Evolutionary conservation across 2,329 filamentous ascomycete species (phyloP).

Genomic region (Diaporthe australafricana): DNA sequence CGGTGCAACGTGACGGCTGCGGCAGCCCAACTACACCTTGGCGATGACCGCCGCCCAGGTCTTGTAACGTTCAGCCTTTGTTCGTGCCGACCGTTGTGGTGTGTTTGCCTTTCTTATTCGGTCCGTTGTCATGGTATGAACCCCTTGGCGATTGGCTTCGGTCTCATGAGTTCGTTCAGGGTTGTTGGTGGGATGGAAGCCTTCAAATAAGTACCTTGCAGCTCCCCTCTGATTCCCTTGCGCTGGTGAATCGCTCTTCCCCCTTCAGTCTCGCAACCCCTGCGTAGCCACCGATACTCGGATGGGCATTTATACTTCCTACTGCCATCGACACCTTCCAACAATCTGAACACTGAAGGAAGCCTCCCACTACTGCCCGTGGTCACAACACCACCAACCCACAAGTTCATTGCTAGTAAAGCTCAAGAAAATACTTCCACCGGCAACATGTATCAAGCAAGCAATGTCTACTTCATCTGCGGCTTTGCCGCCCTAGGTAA

Average conservation of each 20-base stretch:
- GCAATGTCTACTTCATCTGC: slow-evolving; percentile 71
- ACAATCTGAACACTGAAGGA: background rate
- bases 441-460: slow-evolving; percentile 54
- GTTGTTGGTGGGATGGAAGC: background rate
- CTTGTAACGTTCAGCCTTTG: slow-evolving; percentile 14
- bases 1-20: slow-evolving; percentile 20
- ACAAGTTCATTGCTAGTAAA: too few relatives aligned
- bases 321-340: background rate
- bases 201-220: slow-evolving; percentile 24
- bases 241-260: background rate
- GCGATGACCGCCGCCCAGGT: slow-evolving; percentile 22
- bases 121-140: slow-evolving; percentile 17
- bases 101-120: slow-evolving; percentile 15
- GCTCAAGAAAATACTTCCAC: background rate
- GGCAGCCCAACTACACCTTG: slow-evolving; percentile 20
- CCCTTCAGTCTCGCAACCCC: background rate
- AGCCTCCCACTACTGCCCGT: background rate
- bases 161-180: background rate
- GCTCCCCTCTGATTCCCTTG: background rate
- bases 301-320: background rate
- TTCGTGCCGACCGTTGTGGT: slow-evolving; percentile 19
- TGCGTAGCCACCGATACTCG: background rate
- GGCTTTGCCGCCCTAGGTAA: slow-evolving; percentile 71
- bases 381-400: background rate
- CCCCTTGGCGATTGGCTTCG: slow-evolving; percentile 12